Percentiles rank a stretch among this genome's conserved stretches.
Conservation (phyloP, 768 basidiomycete genomes). For the button mushroom (Agaricus bisporus) region DNA sequence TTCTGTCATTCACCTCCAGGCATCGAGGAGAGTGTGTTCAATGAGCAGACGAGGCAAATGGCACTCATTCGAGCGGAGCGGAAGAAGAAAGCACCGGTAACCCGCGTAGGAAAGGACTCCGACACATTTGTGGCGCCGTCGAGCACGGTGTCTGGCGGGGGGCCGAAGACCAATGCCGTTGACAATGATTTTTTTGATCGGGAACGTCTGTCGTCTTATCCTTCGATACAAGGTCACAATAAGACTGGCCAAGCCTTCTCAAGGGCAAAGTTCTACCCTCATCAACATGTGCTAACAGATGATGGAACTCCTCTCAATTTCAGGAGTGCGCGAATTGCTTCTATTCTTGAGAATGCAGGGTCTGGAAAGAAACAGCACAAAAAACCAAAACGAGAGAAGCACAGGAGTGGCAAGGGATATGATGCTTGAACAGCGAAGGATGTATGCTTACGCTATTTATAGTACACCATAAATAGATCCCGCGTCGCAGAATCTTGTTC, state of each 20-base stretch:
- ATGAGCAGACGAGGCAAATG: conserved; percentile 58
- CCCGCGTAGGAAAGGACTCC: conserved; percentile 78
- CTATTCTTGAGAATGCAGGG: conserved; percentile 35
- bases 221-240: conserved; percentile 57
- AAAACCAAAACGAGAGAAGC: conserved; percentile 74
- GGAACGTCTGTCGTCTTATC: conserved; percentile 43
- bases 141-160: conserved; percentile 22
- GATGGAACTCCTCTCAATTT: conserved; percentile 64
- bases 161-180: conserved; percentile 55
- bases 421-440: conserved; percentile 36
- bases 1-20: conserved; percentile 89
- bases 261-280: conserved; percentile 67
- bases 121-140: conserved; percentile 69
- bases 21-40: conserved; percentile 62
- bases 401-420: conserved; percentile 90
- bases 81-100: conserved; percentile 87
- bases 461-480: not conserved
- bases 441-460: not conserved
- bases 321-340: conserved; percentile 34
- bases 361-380: conserved; percentile 82
- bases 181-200: conserved; percentile 82
- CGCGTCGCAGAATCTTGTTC: not conserved
- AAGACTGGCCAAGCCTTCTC: conserved; percentile 55
- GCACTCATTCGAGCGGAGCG: conserved; percentile 52
- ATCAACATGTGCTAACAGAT: conserved; percentile 74